Conservation (phyloP, 2,329 filamentous ascomycete genomes). For the Trichoderma sp. region DNA sequence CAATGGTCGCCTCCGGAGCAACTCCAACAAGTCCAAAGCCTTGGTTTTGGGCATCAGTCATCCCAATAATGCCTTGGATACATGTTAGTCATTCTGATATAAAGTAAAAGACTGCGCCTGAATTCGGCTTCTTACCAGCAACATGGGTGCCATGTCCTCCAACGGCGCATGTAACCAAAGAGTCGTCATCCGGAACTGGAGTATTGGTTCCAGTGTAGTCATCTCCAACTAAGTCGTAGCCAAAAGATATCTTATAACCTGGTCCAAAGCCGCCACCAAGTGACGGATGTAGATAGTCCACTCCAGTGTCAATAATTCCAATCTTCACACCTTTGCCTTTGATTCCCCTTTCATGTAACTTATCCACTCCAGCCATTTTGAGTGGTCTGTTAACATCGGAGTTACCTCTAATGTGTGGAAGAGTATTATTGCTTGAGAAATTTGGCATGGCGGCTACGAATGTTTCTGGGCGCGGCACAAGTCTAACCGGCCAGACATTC, state of each 20-base stretch:
- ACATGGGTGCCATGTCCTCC: background rate
- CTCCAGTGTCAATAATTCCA: background rate
- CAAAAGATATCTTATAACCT: background rate
- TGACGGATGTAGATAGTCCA: background rate
- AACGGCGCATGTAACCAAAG: background rate
- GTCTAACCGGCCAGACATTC: conserved; percentile 47
- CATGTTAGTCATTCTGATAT: background rate
- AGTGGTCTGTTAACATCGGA: too few species aligned
- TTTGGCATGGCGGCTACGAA: too few species aligned
- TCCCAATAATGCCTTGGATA: background rate
- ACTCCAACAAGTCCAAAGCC: background rate
- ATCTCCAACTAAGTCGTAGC: background rate
- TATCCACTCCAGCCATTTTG: too few species aligned
- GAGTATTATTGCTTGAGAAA: too few species aligned
- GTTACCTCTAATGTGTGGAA: too few species aligned
- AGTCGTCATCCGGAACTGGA: background rate
- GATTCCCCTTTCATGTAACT: too few species aligned
- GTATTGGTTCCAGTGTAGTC: background rate
- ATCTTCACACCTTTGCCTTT: background rate
- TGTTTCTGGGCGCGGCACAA: conserved; percentile 34
- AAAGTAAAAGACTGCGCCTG: background rate
- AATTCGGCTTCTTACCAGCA: background rate
- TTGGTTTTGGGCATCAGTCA: background rate
- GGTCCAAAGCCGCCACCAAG: background rate
- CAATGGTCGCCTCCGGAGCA: background rate